Evolutionary conservation across 1,284 basidiomycete species (phyloP).

Genomic region (Flammula alnicola): DNA sequence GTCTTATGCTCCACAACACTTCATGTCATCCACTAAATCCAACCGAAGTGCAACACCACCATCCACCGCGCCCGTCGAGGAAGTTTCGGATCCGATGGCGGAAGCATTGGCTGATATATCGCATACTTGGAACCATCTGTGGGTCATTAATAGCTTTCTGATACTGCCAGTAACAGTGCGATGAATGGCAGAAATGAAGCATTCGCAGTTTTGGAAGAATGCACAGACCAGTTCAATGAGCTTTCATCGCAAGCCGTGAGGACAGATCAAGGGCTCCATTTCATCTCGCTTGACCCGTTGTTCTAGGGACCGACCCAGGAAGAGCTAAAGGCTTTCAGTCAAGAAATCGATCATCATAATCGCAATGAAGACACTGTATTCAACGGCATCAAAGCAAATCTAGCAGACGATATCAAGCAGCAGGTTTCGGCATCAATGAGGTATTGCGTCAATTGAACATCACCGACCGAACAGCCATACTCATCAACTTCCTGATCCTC

Average conservation of each 20-base stretch:
- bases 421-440: slow-evolving; percentile 21
- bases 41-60: slow-evolving; percentile 1
- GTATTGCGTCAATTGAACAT: slow-evolving; percentile 11
- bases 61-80: slow-evolving; percentile 7
- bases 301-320: slow-evolving; percentile 13
- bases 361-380: slow-evolving; percentile 38
- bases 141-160: neutral
- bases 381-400: slow-evolving; percentile 37
- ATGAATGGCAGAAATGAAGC: slow-evolving; percentile 9
- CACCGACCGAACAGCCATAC: too few relatives aligned
- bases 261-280: neutral
- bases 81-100: neutral
- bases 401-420: slow-evolving; percentile 33
- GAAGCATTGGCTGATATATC: slow-evolving; percentile 6
- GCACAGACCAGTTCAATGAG: slow-evolving; percentile 14
- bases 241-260: slow-evolving; percentile 19
- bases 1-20: neutral
- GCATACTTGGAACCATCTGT: slow-evolving; percentile 9
- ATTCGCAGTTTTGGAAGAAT: slow-evolving; percentile 16
- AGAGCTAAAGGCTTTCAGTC: slow-evolving; percentile 18
- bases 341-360: slow-evolving; percentile 41
- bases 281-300: neutral
- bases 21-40: slow-evolving; percentile 7
- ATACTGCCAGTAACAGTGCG: neutral
- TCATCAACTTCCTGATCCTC: neutral